A percentile compares a stretch with the other conserved stretches of the same genome.
These are phyloP conservation scores for Brassica balearica DNA, from an alignment of 441 rosid genomes.

Conservation along the genomic window DNA sequence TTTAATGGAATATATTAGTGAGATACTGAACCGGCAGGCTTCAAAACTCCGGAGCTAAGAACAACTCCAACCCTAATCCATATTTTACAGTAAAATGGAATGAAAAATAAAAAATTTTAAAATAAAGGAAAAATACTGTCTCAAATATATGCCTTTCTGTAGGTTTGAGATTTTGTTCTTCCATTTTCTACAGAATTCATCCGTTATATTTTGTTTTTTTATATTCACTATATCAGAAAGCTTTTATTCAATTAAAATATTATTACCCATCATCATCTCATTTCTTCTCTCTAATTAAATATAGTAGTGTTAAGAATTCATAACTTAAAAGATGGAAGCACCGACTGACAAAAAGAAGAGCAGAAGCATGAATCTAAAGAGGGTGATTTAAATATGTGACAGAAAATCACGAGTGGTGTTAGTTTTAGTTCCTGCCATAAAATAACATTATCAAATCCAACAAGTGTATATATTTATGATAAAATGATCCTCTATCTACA, in stretches of 20 bases:
- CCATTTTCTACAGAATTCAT: too few relatives aligned
- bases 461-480: constrained; percentile 2
- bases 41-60: too few relatives aligned
- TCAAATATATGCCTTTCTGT: too few relatives aligned
- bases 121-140: too few relatives aligned
- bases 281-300: constrained; percentile 3
- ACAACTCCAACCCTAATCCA: too few relatives aligned
- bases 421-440: not conserved
- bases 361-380: constrained; percentile 7
- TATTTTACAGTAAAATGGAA: too few relatives aligned
- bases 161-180: too few relatives aligned
- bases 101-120: too few relatives aligned
- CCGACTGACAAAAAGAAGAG: constrained; percentile 1
- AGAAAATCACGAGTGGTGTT: constrained; percentile 11
- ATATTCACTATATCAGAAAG: constrained; percentile 14
- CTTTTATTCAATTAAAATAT: constrained; percentile 20
- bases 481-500: not conserved
- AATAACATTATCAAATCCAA: not conserved
- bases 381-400: not conserved
- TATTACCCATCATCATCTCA: constrained; percentile 37
- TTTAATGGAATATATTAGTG: too few relatives aligned
- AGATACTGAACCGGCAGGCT: too few relatives aligned
- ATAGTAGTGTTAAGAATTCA: constrained; percentile 1
- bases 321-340: constrained; percentile 12
- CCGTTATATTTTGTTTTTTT: not conserved